Conservation (phyloP, 2,329 filamentous ascomycete genomes). For the Cladosporium cucumerinum region DNA sequence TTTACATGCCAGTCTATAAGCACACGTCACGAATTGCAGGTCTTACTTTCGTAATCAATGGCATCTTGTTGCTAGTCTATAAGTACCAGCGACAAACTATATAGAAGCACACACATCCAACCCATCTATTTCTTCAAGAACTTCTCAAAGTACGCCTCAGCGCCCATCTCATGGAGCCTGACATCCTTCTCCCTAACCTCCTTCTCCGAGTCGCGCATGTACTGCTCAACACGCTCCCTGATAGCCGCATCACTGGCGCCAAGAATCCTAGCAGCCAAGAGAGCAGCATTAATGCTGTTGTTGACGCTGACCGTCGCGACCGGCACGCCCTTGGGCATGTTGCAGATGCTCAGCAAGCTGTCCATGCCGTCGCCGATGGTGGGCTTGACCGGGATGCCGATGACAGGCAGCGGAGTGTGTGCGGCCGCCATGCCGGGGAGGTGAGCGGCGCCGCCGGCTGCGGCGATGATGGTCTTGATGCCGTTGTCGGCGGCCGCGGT, state of each 20-base stretch:
- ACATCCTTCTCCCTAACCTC: constrained; percentile 64
- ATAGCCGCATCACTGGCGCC: constrained; percentile 52
- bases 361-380: constrained; percentile 50
- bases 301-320: constrained; percentile 46
- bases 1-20: background rate
- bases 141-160: constrained; percentile 29
- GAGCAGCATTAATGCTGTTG: constrained; percentile 45
- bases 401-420: constrained; percentile 49
- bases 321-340: constrained; percentile 49
- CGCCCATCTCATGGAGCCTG: constrained; percentile 54
- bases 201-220: constrained; percentile 59
- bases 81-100: background rate
- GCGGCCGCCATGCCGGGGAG: constrained; percentile 52
- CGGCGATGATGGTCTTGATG: constrained; percentile 48
- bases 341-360: constrained; percentile 49
- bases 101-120: background rate
- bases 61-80: background rate
- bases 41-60: background rate
- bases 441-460: constrained; percentile 50
- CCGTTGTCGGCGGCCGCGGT: constrained; percentile 37
- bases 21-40: background rate
- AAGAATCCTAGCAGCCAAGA: constrained; percentile 46
- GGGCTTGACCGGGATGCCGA: constrained; percentile 51
- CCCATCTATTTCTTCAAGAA: constrained; percentile 27
- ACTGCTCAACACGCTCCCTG: constrained; percentile 56